Base-by-base conservation (phyloP, 176 grass and related monocot species). In the Carex littledalei region DNA sequence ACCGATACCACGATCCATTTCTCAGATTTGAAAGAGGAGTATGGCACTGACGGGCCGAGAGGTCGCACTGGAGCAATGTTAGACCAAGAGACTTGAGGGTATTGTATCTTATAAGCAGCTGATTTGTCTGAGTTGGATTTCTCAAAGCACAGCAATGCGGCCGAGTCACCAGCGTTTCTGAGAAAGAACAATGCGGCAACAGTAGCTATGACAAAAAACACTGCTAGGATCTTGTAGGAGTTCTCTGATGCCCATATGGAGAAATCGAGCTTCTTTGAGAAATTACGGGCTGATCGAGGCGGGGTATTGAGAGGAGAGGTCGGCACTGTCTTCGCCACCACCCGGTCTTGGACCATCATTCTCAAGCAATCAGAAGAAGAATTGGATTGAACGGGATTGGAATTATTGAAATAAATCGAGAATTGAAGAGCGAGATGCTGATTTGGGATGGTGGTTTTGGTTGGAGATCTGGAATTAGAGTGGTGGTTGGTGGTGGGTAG, bases 1-100 rank as follows among this genome's bases (percentile, higher is more conserved):
- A 95, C 97, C 59, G 97, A 91, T 21, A 99, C 93, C 1, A 99
- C 84, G 85, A 99, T 96, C 97, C 97, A 99, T 10, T 90, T 86
- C 49, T 91, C 93, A n/a, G 93, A 87, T 67, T 92, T 90, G 91
- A 95, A 99, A 45, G 91, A 89, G 21, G 90, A 84, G 87, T 91
- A 96, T 0, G 85, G 91, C 8, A 6, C 8, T 24, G 72, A 62
- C 1, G 84, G 21, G 12, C 89, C 70, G 67, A 84, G 62, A 15
- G 87, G 71, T 14, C 83, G 59, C 16, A 95, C 56, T 20, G 93
- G 91, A 10, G 90, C 88, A 39, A 99, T 85, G 52, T 81, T 75
- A 63, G 88, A 81, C 97, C 97, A 99, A 13, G 87, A 86, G 65
- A 92, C 85, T 65, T 88, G 26, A 41, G 93, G 97, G 81, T 95